A percentile compares a stretch with the other conserved stretches of the same genome.
Evolutionary conservation across 805 yeast species (phyloP).

Genomic region (Pichia sporocuriosa): DNA sequence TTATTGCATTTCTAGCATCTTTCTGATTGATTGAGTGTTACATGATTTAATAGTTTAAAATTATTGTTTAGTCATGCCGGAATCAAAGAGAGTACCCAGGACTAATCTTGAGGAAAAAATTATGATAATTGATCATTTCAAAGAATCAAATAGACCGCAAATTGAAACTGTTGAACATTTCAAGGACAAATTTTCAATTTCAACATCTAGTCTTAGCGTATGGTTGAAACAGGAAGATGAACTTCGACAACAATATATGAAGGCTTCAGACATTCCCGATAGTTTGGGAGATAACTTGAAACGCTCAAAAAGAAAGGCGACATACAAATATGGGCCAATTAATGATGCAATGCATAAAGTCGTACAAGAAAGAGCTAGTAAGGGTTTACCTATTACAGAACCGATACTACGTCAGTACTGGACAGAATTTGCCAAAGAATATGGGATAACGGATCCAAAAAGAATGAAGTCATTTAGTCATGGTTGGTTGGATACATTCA

Average conservation of each 20-base stretch:
- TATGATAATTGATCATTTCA: constrained; percentile 46
- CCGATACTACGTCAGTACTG: constrained; percentile 51
- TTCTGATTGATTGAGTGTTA: no score
- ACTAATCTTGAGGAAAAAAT: constrained; percentile 56
- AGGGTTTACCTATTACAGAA: constrained; percentile 45
- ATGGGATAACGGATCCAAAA: constrained; percentile 56
- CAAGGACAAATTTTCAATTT: constrained; percentile 43
- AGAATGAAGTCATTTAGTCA: constrained; percentile 48
- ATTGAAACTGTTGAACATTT: constrained; percentile 51
- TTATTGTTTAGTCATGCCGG: no score
- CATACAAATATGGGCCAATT: constrained; percentile 50
- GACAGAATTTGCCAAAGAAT: constrained; percentile 47
- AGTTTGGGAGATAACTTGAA: constrained; percentile 21
- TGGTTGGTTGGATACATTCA: constrained; percentile 59
- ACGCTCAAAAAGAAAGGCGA: constrained; percentile 37
- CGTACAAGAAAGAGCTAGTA: constrained; percentile 39
- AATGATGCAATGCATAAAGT: constrained; percentile 52
- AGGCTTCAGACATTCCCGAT: constrained; percentile 23
- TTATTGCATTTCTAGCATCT: no score
- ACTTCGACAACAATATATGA: constrained; percentile 38
- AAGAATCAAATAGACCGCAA: constrained; percentile 43
- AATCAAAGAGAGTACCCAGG: constrained; percentile 19
- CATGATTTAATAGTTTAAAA: no score
- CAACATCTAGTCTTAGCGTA: constrained; percentile 55
- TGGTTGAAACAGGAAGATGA: constrained; percentile 53